Conservation (phyloP, 192 early-diverging fungal genomes). For the Mortierella antarctica region DNA sequence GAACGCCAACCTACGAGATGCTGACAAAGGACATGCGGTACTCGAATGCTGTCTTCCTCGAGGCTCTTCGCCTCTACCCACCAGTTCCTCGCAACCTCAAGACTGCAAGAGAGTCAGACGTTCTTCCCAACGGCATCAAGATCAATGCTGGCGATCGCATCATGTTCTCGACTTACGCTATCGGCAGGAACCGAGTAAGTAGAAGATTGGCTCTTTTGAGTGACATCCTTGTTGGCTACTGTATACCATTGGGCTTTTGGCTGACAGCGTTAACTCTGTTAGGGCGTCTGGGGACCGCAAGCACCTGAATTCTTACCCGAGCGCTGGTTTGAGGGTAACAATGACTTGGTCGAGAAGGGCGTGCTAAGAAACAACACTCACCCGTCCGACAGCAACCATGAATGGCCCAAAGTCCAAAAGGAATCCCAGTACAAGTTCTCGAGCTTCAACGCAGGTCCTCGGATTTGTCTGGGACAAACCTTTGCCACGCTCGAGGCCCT, state of each 20-base stretch:
- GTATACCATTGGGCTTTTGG: no score
- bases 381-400: conserved; percentile 12
- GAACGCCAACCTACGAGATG: conserved; percentile 28
- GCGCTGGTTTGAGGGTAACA: conserved; percentile 60
- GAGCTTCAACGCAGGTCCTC: conserved; percentile 69
- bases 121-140: conserved; percentile 68
- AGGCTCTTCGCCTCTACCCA: conserved; percentile 74
- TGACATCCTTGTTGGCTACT: no score
- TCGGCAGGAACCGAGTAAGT: conserved; percentile 53
- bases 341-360: conserved; percentile 35
- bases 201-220: no score
- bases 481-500: conserved; percentile 53
- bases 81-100: conserved; percentile 71
- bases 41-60: conserved; percentile 64
- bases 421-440: conserved; percentile 59
- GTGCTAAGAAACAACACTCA: conserved; percentile 6
- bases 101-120: conserved; percentile 62
- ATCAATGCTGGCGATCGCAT: conserved; percentile 64
- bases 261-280: no score
- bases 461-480: conserved; percentile 52
- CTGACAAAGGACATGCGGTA: conserved; percentile 60
- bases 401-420: conserved; percentile 37
- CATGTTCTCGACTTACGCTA: conserved; percentile 60
- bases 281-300: conserved; percentile 69
- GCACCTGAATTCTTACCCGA: conserved; percentile 71